These are phyloP conservation scores for Zygotorulaspora chibaensis DNA, from an alignment of 805 yeast species.

Conservation along the genomic window DNA sequence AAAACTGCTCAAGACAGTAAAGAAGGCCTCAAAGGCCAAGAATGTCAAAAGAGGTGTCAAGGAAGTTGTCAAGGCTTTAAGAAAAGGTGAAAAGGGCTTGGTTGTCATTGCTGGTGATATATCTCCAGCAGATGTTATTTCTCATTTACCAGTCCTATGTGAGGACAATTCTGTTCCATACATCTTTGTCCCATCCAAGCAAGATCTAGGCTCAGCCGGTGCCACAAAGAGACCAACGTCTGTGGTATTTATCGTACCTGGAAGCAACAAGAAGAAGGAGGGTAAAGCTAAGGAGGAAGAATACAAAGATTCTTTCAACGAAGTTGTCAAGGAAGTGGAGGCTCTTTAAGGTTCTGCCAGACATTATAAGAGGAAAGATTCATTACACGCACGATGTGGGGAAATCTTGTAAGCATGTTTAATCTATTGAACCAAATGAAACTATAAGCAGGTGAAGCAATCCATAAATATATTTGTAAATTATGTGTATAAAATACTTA, in stretches of 20 bases:
- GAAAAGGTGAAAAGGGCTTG: constrained; percentile 97
- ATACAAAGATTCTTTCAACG: constrained; percentile 89
- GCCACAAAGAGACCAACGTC: constrained; percentile 99
- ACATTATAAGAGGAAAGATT: background rate
- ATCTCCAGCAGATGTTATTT: constrained; percentile 93
- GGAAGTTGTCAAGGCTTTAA: constrained; percentile 94
- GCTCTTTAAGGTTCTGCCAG: constrained; percentile 23
- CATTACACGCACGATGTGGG: background rate
- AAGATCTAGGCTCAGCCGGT: constrained; percentile 97
- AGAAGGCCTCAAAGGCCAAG: constrained; percentile 96
- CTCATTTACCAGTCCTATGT: constrained; percentile 95
- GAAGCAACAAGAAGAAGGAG: constrained; percentile 80
- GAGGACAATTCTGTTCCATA: constrained; percentile 91
- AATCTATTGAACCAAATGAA: background rate
- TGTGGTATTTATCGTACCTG: constrained; percentile 95
- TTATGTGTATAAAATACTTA: constrained; percentile 9
- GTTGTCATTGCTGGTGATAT: constrained; percentile 97
- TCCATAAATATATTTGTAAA: constrained; percentile 10
- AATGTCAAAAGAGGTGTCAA: constrained; percentile 98
- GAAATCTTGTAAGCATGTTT: background rate
- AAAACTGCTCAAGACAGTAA: constrained; percentile 90
- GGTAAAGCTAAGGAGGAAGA: constrained; percentile 69
- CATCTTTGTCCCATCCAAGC: constrained; percentile 93
- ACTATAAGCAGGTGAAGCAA: background rate
- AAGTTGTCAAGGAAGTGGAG: constrained; percentile 82